Base-by-base conservation (phyloP, 169 alveolate species). In the Babesia sp. region DNA sequence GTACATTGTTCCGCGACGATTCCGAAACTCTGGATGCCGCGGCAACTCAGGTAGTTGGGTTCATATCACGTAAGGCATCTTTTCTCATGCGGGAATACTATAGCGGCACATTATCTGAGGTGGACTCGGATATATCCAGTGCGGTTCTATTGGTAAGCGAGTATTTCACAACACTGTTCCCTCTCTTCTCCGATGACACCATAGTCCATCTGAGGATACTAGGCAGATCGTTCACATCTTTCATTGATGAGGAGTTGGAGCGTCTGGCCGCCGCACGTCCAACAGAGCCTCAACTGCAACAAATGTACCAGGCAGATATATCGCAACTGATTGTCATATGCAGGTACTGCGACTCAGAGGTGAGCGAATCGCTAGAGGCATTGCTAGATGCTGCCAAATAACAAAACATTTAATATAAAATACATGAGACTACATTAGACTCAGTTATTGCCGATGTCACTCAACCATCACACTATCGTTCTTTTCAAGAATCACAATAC, bases 401-500 rank as follows among this genome's bases (percentile, higher is more conserved):
- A 20, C 48, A 16, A 41, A 16, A 16, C 48, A 41, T 16, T 41
- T 37, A 5, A 18, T 11, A 18, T 1, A 4, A 1, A n/a, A 34
- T 28, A 58, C 39, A 31, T 20, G 33, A 39, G 24, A 24, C 33
- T 33, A 59, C 54, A 59, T 42, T 42, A 39, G 34, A 12, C 71
- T 34, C 3, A 6, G 55, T 39, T 36, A 34, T 11, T 31, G 12
- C 9, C 41, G 4, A 18, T 18, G 45, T 22, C 5, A 68, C 28
- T 44, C 56, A 37, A 57, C 81, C 68, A 56, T 69, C 24, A 41
- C 81, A 20, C 24, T 41, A 18, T 57, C 64, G 33, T 66, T 56
- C 68, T 76, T 66, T 36, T 66, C 79, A 24, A 71, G 59, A 20
- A 81, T 72, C 20, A 81, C 89, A 18, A 81, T 72, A 11, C 84